phyloP scores from a whole-genome alignment of 2,329 filamentous ascomycete genomes.

The Scedosporium dehoogii region DNA sequence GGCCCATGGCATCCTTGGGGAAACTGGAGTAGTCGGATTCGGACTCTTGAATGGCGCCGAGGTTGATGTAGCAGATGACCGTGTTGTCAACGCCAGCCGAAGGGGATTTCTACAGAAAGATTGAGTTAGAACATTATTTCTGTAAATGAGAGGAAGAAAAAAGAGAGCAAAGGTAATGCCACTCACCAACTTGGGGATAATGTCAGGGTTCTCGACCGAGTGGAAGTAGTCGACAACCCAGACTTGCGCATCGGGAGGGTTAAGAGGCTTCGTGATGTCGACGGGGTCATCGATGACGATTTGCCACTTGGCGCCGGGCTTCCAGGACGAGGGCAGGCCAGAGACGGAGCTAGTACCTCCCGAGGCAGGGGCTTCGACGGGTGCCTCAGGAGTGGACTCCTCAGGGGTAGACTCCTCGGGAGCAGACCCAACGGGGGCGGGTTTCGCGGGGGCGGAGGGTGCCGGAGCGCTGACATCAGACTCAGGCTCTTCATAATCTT shows the following conservation, averaged over 20 bases:
- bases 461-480: too few species aligned
- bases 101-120: background rate
- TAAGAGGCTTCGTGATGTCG: conserved; percentile 14
- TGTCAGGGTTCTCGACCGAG: conserved; percentile 15
- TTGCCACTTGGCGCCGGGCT: conserved; percentile 20
- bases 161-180: too few species aligned
- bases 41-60: conserved; percentile 14
- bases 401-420: background rate
- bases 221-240: conserved; percentile 22
- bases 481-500: background rate
- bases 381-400: background rate
- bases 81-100: conserved; percentile 17
- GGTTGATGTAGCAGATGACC: conserved; percentile 24
- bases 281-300: conserved; percentile 21
- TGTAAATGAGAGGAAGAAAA: too few species aligned
- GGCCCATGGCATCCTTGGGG: conserved; percentile 15
- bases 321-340: conserved; percentile 9
- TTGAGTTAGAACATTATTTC: too few species aligned
- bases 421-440: background rate
- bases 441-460: background rate
- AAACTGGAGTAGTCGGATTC: conserved; percentile 16
- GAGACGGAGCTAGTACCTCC: background rate
- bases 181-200: conserved; percentile 19
- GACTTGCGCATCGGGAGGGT: conserved; percentile 17
- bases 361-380: background rate